Percentiles rank a stretch among this genome's conserved stretches.
Evolutionary conservation across 2,329 filamentous ascomycete species (phyloP).

Genomic region (Aspergillus oerlinghausenensis): DNA sequence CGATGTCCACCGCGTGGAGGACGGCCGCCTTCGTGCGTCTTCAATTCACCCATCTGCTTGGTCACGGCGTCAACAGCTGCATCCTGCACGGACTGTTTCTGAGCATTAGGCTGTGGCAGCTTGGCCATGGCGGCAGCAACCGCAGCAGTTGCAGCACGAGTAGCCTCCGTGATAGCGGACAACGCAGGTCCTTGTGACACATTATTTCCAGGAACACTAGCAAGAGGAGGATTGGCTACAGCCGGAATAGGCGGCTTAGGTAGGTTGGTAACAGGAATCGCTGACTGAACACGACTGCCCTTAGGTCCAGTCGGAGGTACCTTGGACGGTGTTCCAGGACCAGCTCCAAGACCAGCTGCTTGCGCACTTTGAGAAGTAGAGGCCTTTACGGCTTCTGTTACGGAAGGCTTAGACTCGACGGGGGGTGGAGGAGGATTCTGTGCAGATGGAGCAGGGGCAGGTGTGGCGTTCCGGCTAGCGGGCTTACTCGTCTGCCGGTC

Average conservation of each 20-base stretch:
- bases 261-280: constrained; percentile 41
- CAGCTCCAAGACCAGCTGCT: constrained; percentile 11
- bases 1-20: constrained; percentile 38
- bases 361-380: constrained; percentile 18
- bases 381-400: constrained; percentile 33
- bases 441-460: constrained; percentile 25
- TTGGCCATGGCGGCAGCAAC: constrained; percentile 51
- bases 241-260: constrained; percentile 30
- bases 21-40: constrained; percentile 37
- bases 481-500: constrained; percentile 36
- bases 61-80: constrained; percentile 39
- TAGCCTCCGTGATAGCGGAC: constrained; percentile 44
- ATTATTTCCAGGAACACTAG: constrained; percentile 20
- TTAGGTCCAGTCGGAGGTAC: constrained; percentile 31
- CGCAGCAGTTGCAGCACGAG: constrained; percentile 46
- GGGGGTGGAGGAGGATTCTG: constrained; percentile 33
- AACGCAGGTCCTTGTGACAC: constrained; percentile 28
- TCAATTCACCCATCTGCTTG: constrained; percentile 44
- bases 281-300: constrained; percentile 41
- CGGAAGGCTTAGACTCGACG: constrained; percentile 36
- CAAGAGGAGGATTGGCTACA: constrained; percentile 25
- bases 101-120: constrained; percentile 36
- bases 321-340: constrained; percentile 17
- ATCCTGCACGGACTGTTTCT: constrained; percentile 32
- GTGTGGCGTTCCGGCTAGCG: constrained; percentile 29